A percentile compares a stretch with the other conserved stretches of the same genome.
Evolutionary conservation across 2,329 filamentous ascomycete species (phyloP).

Genomic region (Chalaropsis thielavioides): DNA sequence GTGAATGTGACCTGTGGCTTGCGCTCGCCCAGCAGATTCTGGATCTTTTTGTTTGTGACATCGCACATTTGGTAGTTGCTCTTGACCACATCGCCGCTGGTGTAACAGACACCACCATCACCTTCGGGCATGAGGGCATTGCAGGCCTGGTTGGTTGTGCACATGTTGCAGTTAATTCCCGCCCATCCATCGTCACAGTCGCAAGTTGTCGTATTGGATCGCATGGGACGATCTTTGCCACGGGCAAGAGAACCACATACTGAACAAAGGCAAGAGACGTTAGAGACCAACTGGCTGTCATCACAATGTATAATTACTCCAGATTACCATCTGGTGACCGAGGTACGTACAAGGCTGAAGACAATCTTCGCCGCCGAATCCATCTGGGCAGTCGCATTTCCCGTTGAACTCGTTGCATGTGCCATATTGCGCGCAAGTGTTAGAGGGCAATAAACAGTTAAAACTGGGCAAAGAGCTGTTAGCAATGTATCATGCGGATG

Average conservation of each 20-base stretch:
- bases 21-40: constrained; percentile 68
- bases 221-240: constrained; percentile 62
- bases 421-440: constrained; percentile 81
- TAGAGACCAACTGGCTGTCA: not conserved
- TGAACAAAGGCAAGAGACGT: constrained; percentile 20
- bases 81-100: constrained; percentile 76
- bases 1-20: constrained; percentile 90
- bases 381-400: constrained; percentile 80
- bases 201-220: constrained; percentile 52
- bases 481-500: not conserved
- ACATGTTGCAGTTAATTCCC: constrained; percentile 97
- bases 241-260: constrained; percentile 80
- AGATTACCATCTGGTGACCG: not conserved
- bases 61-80: constrained; percentile 97
- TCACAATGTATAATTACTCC: not conserved
- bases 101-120: constrained; percentile 79
- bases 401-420: constrained; percentile 80
- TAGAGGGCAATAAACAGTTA: constrained; percentile 91
- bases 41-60: constrained; percentile 90
- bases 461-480: constrained; percentile 47
- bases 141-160: constrained; percentile 68
- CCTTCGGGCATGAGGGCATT: constrained; percentile 73
- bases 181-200: constrained; percentile 86
- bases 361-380: constrained; percentile 91
- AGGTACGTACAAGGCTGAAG: constrained; percentile 52